Evolutionary conservation across 2,329 filamentous ascomycete species (phyloP), one percentile per base, ranked within the genome.

Genomic region (Aureobasidium pullulans): DNA sequence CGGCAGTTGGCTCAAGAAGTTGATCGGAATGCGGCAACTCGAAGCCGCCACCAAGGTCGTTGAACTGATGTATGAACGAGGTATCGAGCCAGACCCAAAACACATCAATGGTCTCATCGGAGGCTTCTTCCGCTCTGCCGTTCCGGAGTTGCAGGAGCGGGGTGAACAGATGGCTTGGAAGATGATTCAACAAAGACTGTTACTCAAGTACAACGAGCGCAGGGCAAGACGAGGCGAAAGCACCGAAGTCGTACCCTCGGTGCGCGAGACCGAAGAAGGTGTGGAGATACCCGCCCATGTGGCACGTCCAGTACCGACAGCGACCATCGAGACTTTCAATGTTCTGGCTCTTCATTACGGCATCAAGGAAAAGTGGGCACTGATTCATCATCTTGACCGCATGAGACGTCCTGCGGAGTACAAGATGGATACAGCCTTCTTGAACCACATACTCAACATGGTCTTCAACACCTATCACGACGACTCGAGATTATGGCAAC

Each of bases 1-100:
- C 64, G 88, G 87, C 36, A 92, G 90, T 66, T 96, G 91, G 92
- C 81, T 96, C 68, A 93, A 93, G 72, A 84, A 88, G 52, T 81
- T 95, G 8, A 88, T 95, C 59, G 86, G 86, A 15, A 82, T 85
- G 60, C 79, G 66, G 68, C 73, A 66, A 6, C 68, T 72, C 4
- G 82, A 88, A 60, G 87, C 86, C 1, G 89, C 90, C 3, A 79
- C 83, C 56, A 82, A 84, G 61, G 89, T 95, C 8, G 77, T 94
- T 31, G 81, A 87, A 13, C 79, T 91, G 63, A 93, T 95, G 87
- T 84, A 85, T 65, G 77, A 81, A 56, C 83, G 82, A 66, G 84
- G 84, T 1, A 81, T 91, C 36, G 77, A 79, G 60, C 85, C 89
- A 2, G 84, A 88, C 42, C 77, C 88, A 1, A 86, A 88, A 54